Conservation (phyloP, 2,329 filamentous ascomycete genomes). For the Bipolaris victoriae region DNA sequence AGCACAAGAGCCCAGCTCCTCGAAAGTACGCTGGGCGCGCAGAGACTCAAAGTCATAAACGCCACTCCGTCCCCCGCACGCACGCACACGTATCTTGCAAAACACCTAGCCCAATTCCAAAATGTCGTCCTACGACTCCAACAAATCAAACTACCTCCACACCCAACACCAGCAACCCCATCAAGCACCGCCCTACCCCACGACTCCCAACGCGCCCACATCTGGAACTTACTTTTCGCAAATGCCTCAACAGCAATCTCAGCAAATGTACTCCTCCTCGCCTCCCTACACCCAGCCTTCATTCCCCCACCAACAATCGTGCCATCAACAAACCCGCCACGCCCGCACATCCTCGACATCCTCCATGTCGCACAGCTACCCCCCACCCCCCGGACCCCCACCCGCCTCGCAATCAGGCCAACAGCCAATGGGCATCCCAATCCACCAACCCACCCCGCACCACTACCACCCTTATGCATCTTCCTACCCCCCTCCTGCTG, state of each 20-base stretch:
- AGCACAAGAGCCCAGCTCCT: neutral
- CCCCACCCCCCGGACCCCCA: neutral
- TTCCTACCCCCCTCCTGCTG: constrained; percentile 8
- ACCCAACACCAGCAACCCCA: constrained; percentile 17
- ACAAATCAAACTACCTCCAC: constrained; percentile 22
- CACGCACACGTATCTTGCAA: neutral
- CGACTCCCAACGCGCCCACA: constrained; percentile 7
- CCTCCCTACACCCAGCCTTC: neutral
- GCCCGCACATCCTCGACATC: constrained; percentile 16
- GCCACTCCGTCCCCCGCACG: neutral
- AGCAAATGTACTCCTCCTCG: constrained; percentile 14
- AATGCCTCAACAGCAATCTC: constrained; percentile 17
- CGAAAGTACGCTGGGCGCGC: too few relatives aligned
- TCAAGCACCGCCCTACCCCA: constrained; percentile 25
- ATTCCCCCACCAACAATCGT: neutral
- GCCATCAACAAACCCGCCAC: neutral
- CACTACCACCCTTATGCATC: constrained; percentile 1
- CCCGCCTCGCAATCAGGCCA: neutral
- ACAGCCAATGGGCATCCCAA: constrained; percentile 1
- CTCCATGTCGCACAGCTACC: neutral
- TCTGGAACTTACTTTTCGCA: constrained; percentile 11
- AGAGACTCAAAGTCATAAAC: constrained; percentile 3
- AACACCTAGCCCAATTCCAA: neutral
- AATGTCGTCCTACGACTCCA: constrained; percentile 34
- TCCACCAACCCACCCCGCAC: constrained; percentile 4